These are phyloP conservation scores for Stagonosporopsis rhizophila DNA, from an alignment of 2,329 filamentous ascomycete species.

Conservation along the genomic window DNA sequence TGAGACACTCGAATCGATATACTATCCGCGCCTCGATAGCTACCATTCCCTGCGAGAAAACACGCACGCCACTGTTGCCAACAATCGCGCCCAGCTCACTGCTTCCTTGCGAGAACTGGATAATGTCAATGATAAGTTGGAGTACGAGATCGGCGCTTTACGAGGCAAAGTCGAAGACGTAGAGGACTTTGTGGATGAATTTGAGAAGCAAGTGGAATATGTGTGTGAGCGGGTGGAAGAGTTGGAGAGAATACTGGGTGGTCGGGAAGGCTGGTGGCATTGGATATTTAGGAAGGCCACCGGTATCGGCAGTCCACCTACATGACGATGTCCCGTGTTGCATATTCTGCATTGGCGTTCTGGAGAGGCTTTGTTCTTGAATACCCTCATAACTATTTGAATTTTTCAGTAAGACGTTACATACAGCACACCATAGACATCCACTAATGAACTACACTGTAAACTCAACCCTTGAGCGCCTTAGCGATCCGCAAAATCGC, in stretches of 20 bases:
- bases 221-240: conserved; percentile 58
- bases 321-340: background rate
- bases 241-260: conserved; percentile 62
- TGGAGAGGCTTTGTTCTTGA: background rate
- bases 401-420: background rate
- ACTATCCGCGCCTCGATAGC: conserved; percentile 72
- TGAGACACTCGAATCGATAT: conserved; percentile 71
- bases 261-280: conserved; percentile 46
- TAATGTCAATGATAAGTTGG: conserved; percentile 80
- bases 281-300: conserved; percentile 41
- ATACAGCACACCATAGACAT: background rate
- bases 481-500: conserved; percentile 1
- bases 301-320: conserved; percentile 33
- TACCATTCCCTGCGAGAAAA: conserved; percentile 72
- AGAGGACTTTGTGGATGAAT: conserved; percentile 80
- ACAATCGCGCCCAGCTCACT: conserved; percentile 71
- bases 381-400: conserved; percentile 3
- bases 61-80: conserved; percentile 71
- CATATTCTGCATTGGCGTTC: background rate
- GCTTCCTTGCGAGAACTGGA: conserved; percentile 82
- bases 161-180: conserved; percentile 83
- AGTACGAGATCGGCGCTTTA: conserved; percentile 89
- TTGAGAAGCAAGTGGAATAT: conserved; percentile 69
- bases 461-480: background rate
- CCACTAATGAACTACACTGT: background rate